Evolutionary conservation across 352 stramenopile species (phyloP), one percentile per base, ranked within the genome.

Genomic region (Globisporangium uncinulatum): DNA sequence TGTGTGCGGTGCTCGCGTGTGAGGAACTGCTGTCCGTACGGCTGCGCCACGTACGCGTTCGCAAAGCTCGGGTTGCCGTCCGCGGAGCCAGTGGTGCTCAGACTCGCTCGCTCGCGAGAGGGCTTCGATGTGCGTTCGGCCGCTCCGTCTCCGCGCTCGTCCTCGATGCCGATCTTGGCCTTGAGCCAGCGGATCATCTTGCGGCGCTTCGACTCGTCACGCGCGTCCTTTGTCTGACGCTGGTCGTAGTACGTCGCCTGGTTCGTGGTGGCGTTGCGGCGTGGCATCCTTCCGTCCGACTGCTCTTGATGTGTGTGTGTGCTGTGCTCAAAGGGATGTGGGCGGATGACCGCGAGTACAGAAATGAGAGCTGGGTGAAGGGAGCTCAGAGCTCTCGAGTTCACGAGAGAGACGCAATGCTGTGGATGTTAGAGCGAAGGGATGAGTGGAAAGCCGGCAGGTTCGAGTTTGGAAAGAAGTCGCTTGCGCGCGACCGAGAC

Each of bases 161-260:
- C 59, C n/a, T 62, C 51, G 46, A 79, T 56, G 32, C 76, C 71
- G 44, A 87, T 76, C 37, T 70, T 70, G 44, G 67, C 71, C 39
- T 79, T 83, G 65, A 87, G 73, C 76, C 76, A 87, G 36, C 74
- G 74, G 57, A 87, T 72, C 67, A 87, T 77, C 32, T 70, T 69
- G 19, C 76, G 73, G 10, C 76, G 76, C 64, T 76, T 87, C 55
- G 67, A 76, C 44, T 84, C 76, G 50, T 84, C 70, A 14, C 58
- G 49, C 5, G 63, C 59, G 37, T 82, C 71, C 21, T 57, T 61
- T 9, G 64, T 69, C 17, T 68, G 57, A 4, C 67, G 69, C 51
- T 81, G 74, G 32, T 81, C 74, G 32, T 73, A 84, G 54, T 77
- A 66, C 5, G 29, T 24, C 0, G 59, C 48, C 3, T 62, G 43